Percentiles rank a stretch among this genome's conserved stretches.
These are phyloP conservation scores for Pleurotus cornucopiae DNA, from an alignment of 768 basidiomycete genomes.

Conservation along the genomic window DNA sequence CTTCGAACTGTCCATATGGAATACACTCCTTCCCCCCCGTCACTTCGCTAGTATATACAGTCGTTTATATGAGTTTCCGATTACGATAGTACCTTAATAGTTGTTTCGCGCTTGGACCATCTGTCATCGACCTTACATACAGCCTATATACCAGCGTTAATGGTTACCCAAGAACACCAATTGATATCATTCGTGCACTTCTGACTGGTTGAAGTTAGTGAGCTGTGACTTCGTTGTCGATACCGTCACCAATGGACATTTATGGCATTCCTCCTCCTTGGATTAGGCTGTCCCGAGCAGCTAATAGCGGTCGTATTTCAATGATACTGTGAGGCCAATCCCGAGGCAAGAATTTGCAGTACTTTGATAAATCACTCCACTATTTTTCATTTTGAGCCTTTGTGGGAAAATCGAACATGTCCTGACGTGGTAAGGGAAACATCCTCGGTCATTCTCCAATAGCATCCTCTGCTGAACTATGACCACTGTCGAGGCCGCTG, in stretches of 20 bases:
- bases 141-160: background rate
- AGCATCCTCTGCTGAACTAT: constrained; percentile 28
- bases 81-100: background rate
- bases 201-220: no score
- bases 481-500: constrained; percentile 72
- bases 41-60: constrained; percentile 2
- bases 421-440: constrained; percentile 8
- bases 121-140: background rate
- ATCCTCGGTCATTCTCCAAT: background rate
- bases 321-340: no score
- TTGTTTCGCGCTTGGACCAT: background rate
- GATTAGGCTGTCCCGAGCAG: no score
- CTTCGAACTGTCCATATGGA: background rate
- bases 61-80: background rate
- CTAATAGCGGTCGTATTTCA: no score
- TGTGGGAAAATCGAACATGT: constrained; percentile 6
- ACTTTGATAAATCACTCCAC: no score
- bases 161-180: background rate
- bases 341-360: no score
- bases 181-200: background rate
- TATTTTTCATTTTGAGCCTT: background rate
- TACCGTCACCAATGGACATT: no score
- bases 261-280: no score
- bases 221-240: no score
- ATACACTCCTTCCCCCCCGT: background rate